Base-by-base conservation (phyloP, 1,284 basidiomycete genomes). In the Somion occarium region DNA sequence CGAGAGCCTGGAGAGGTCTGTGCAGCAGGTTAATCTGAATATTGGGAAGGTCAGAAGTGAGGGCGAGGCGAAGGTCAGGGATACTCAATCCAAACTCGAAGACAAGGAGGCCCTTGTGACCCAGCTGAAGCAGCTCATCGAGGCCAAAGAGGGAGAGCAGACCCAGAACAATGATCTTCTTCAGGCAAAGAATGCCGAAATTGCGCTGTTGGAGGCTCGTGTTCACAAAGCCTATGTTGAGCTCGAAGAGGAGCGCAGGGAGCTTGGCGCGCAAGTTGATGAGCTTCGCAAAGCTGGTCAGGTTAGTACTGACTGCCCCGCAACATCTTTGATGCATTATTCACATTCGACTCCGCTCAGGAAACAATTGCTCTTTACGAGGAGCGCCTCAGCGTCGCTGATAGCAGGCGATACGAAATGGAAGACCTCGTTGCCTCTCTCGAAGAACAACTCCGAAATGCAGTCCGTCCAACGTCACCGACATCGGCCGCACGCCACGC, bases 321-420 rank as follows among this genome's bases (percentile, higher is more conserved):
- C 34, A 23, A 5, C 24, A 42, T 20, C 37, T n/a, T 13, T 26
- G 22, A 25, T 47, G 30, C 38, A 30, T 54, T 50, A 20, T 52
- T 64, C 13, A 60, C n/a, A n/a, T n/a, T n/a, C n/a, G n/a, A n/a
- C 42, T 59, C 26, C 44, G 51, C 42, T 51, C 60, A 93, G 88
- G 90, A 93, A 80, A 93, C 91, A 1, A 93, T 94, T 57, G 90
- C 89, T 30, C 73, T 96, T 30, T 97, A 97, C 63, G 94, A 98
- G 71, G 91, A 93, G 61, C 83, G 87, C 30, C 73, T 95, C 20
- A 85, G 79, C 52, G 75, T 74, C 2, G 79, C 83, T 13, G 88
- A 93, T 60, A 73, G 74, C 20, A 78, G 81, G 57, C 80, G 87
- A 46, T 92, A 92, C 62, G 90, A 93, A 57, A 74, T 90, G 53